A percentile compares a stretch with the other conserved stretches of the same genome.
phyloP scores from a whole-genome alignment of 1,139 yeast species.

The Pichia sp. region DNA sequence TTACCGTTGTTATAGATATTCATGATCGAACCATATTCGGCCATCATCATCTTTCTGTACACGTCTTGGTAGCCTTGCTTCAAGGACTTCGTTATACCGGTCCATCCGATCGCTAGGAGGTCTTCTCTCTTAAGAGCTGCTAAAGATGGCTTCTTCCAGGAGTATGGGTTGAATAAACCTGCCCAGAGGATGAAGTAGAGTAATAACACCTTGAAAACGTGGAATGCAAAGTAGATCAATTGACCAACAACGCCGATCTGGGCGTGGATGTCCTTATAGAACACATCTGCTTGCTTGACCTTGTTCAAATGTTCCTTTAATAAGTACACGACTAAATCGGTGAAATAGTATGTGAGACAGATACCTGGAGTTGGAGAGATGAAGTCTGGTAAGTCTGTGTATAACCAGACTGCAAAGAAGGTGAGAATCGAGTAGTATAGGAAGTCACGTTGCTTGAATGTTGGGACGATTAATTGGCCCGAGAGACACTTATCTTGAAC shows the following conservation, averaged over 20 bases:
- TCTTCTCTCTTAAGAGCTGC: constrained; percentile 43
- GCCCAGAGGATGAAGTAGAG: constrained; percentile 58
- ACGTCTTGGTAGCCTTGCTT: constrained; percentile 69
- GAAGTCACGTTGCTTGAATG: constrained; percentile 62
- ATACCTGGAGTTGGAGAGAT: constrained; percentile 92
- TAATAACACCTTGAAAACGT: constrained; percentile 57
- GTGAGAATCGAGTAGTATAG: constrained; percentile 46
- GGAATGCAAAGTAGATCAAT: constrained; percentile 67
- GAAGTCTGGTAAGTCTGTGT: constrained; percentile 88
- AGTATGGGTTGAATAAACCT: constrained; percentile 77
- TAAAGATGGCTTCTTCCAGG: constrained; percentile 35
- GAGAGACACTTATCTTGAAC: constrained; percentile 74
- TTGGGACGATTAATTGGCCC: constrained; percentile 84
- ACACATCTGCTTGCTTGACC: constrained; percentile 41
- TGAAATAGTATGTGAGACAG: constrained; percentile 68
- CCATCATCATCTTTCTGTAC: constrained; percentile 64
- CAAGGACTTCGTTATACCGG: constrained; percentile 77
- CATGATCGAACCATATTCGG: constrained; percentile 73
- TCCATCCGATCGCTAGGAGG: constrained; percentile 81
- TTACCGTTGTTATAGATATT: constrained; percentile 76
- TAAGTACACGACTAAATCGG: constrained; percentile 38
- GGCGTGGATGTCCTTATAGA: constrained; percentile 42
- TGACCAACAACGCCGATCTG: constrained; percentile 52
- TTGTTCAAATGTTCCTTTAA: constrained; percentile 37
- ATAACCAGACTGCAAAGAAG: constrained; percentile 68